Base-by-base conservation (phyloP, 768 basidiomycete genomes). In the Gloeophyllum trabeum region DNA sequence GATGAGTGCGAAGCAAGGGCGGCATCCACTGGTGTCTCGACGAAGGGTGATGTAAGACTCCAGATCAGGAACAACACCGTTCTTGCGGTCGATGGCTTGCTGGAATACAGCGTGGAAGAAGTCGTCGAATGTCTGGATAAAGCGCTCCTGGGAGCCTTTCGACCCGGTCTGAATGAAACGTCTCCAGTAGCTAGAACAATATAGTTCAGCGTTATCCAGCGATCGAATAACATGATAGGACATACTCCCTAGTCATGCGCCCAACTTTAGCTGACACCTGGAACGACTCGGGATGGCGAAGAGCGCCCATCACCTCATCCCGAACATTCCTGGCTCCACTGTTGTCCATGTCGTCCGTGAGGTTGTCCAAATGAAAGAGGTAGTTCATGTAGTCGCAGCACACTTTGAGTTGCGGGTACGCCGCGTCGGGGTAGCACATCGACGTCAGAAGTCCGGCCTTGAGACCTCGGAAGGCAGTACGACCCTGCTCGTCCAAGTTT, bases 11-110 rank as follows among this genome's bases (percentile, higher is more conserved):
- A 78, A 80, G 58, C 76, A 81, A 42, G 75, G 64, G 21, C 73
- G 67, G 49, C 76, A 72, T 35, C 75, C 81, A 54, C 80, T 81
- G 57, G 77, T 82, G 52, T 82, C 75, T 40, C 81, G 71, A 38
- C 81, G 78, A 45, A 81, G 67, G 3, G 61, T 51, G 40, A 71
- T 63, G 61, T 76, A 84, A 2, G 69, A 58, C 7, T 69, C 62
- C 34, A 76, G 54, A 52, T 67, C 65, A 32, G 81, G 73, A 23
- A 83, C 68, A 38, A 72, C 56, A 13, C 69, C 69, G 42, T 58
- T 60, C 52, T 79, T 73, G 39, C 79, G 75, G 39, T 80, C 69
- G 47, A 71, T 69, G 6, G 79, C 80, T 56, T 82, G 78, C 39
- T 54, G 57, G n/a, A 66, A 68, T 3, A 85, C 75, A 35, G 67